phyloP scores from a whole-genome alignment of 148 eudicot genomes.

The Chenopodium berlandieri region DNA sequence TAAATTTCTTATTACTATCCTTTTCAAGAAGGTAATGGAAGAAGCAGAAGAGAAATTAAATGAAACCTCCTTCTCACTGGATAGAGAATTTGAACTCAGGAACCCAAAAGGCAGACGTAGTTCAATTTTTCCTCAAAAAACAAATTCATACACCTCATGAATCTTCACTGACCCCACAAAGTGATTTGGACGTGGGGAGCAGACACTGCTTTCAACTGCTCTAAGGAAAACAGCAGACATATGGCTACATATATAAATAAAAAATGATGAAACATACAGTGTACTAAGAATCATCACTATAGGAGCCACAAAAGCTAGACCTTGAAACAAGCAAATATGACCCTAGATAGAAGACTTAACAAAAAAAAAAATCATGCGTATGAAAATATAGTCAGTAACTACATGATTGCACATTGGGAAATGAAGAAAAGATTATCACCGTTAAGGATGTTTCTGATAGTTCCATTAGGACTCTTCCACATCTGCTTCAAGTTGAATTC shows the following conservation, averaged over 20 bases:
- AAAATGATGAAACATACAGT: neutral
- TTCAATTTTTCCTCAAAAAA: no score
- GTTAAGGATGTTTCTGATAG: conserved; percentile 84
- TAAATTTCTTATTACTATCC: no score
- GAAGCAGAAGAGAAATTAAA: neutral
- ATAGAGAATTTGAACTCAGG: neutral
- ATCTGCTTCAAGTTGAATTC: conserved; percentile 73
- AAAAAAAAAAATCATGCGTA: neutral
- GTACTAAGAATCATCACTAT: neutral
- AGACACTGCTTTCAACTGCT: neutral
- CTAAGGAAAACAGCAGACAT: neutral
- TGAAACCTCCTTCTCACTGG: neutral
- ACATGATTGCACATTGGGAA: neutral
- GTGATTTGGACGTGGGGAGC: neutral
- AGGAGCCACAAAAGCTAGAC: neutral
- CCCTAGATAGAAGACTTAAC: neutral
- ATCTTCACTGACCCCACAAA: no score
- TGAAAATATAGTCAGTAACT: neutral
- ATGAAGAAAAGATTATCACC: conserved; percentile 39
- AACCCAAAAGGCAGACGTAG: neutral
- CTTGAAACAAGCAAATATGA: neutral
- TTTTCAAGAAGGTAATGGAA: neutral
- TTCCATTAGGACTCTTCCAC: conserved; percentile 99
- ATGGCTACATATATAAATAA: neutral
- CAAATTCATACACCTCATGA: no score